phyloP scores from a whole-genome alignment of 2,329 filamentous ascomycete genomes.

The Beauveria sp. region DNA sequence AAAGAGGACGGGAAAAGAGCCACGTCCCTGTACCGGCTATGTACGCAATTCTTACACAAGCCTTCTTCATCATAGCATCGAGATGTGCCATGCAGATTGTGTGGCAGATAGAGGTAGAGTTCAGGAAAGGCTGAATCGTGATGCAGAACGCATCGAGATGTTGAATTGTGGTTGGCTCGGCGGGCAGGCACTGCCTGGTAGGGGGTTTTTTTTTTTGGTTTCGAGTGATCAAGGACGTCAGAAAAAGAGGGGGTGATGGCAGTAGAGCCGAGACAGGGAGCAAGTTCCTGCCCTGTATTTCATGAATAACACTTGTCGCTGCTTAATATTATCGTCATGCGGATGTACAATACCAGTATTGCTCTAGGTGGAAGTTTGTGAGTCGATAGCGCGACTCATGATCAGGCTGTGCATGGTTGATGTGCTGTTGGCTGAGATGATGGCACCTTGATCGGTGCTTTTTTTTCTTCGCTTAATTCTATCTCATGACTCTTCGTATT shows the following conservation, averaged over 20 bases:
- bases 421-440: neutral
- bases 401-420: neutral
- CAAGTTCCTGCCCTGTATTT: neutral
- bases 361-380: neutral
- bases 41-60: neutral
- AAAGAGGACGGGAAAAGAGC: neutral
- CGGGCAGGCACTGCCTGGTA: neutral
- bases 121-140: neutral
- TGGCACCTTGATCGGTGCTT: neutral
- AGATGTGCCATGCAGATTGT: neutral
- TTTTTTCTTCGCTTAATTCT: neutral
- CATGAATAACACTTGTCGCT: neutral
- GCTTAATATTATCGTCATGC: neutral
- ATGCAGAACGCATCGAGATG: slow-evolving; percentile 5
- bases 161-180: neutral
- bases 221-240: neutral
- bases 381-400: neutral
- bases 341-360: neutral
- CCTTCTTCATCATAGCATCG: neutral
- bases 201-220: neutral
- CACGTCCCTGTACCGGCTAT: neutral
- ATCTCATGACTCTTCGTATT: neutral
- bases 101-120: neutral
- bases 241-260: neutral
- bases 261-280: neutral